Evolutionary conservation across 768 basidiomycete genomes (phyloP).

Genomic region (Russula vinacea): DNA sequence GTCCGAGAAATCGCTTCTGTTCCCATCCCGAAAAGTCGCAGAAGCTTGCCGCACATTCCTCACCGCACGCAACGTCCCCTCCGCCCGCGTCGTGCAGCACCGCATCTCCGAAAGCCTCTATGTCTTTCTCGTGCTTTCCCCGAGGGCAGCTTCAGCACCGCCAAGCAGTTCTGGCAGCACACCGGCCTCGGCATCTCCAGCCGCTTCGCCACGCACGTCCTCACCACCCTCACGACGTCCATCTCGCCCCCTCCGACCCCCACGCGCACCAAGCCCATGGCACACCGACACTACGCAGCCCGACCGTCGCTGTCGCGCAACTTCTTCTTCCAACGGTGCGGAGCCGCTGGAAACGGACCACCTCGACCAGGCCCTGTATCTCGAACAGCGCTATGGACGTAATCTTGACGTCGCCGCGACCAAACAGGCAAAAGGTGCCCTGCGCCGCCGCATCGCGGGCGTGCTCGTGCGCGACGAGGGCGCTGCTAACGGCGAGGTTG

Average conservation of each 20-base stretch:
- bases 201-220: constrained; percentile 77
- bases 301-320: constrained; percentile 35
- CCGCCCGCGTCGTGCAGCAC: constrained; percentile 63
- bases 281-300: constrained; percentile 59
- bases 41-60: constrained; percentile 75
- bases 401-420: constrained; percentile 76
- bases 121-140: constrained; percentile 85
- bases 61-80: constrained; percentile 48
- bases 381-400: constrained; percentile 94
- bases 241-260: constrained; percentile 32
- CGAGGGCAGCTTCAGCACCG: constrained; percentile 53
- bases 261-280: constrained; percentile 27
- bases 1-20: constrained; percentile 75
- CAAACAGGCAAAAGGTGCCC: constrained; percentile 75
- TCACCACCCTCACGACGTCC: constrained; percentile 57
- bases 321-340: not conserved
- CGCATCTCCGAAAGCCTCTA: constrained; percentile 49
- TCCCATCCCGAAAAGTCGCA: constrained; percentile 69
- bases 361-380: constrained; percentile 50
- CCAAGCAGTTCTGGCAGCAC: constrained; percentile 97
- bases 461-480: constrained; percentile 63
- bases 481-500: constrained; percentile 45
- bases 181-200: constrained; percentile 87
- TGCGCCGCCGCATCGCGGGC: constrained; percentile 88
- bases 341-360: constrained; percentile 56